Evolutionary conservation across 306 rosid species (phyloP), one percentile per base, ranked within the genome.

Genomic region (Astragalus glycyphyllos): DNA sequence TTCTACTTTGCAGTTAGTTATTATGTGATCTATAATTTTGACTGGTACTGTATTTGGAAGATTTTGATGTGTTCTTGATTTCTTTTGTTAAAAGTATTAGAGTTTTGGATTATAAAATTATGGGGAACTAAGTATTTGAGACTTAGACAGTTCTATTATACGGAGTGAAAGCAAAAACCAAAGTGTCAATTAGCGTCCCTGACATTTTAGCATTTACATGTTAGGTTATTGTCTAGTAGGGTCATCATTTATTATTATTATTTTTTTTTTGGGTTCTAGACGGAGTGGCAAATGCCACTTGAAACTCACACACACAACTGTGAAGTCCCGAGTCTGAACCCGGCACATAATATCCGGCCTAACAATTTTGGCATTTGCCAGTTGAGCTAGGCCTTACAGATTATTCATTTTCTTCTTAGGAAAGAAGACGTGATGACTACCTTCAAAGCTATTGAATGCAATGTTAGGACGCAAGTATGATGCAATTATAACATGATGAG

Each of bases 81-180:
- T 57, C 10, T 15, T 4, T 45, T 12, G 15, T 23, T 16, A 11
- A 40, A 46, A 23, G 54, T 55, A n/a, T n/a, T 26, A 5, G 57
- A 49, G 23, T 72, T 69, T 59, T 60, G 69, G 69, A 59, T 61
- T 38, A 41, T 50, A 61, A 12, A 7, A 10, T 44, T 56, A 13
- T 50, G 12, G 11, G 14, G 32, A 35, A 10, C 15, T 29, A 15
- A 29, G 11, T 29, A 29, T 74, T 51, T 5, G 57, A 63, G 55
- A 16, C 16, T 1, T 47, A 51, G 53, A 15, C 15, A 20, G 8
- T 3, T 29, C 11, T 35, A 23, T 35, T 26, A 40, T 55, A 38
- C 40, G 37, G 42, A 12, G 29, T 12, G 26, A 29, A 57, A 45
- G 41, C 34, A 44, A 32, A 32, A 29, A 70, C 8, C 8, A 13